These are phyloP conservation scores for Kodamaea kaohsiungensis DNA, from an alignment of 805 yeast genomes.

Conservation along the genomic window DNA sequence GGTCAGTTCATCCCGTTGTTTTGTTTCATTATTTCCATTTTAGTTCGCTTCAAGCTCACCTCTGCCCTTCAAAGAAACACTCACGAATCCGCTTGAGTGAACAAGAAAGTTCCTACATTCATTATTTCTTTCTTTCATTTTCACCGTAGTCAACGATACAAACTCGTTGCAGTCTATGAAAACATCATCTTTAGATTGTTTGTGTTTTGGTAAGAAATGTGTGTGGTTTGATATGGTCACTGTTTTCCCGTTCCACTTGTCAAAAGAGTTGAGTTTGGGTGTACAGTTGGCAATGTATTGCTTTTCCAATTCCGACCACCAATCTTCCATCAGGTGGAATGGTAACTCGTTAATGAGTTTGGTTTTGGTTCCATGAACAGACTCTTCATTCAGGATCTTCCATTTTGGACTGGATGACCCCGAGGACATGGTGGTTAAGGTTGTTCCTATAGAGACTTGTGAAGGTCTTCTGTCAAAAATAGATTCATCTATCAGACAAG, in stretches of 20 bases:
- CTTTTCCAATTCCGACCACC: constrained; percentile 29
- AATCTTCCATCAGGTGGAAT: constrained; percentile 15
- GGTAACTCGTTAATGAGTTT: constrained; percentile 9
- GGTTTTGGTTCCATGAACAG: background rate
- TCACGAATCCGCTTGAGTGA: constrained; percentile 31
- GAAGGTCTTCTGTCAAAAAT: background rate
- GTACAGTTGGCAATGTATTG: constrained; percentile 39
- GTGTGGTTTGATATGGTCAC: constrained; percentile 12
- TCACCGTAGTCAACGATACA: constrained; percentile 3
- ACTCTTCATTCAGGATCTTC: background rate
- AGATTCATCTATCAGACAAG: background rate
- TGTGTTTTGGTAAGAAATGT: constrained; percentile 6
- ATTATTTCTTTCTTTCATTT: background rate
- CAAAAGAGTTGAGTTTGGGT: constrained; percentile 39
- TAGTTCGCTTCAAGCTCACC: background rate
- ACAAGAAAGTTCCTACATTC: constrained; percentile 27
- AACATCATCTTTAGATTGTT: constrained; percentile 5
- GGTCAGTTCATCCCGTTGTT: too few species aligned
- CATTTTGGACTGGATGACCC: background rate
- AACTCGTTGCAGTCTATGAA: constrained; percentile 7
- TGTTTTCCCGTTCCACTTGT: constrained; percentile 31
- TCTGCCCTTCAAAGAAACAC: constrained; percentile 9
- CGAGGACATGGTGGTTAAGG: background rate
- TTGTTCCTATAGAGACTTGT: background rate
- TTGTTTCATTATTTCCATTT: too few species aligned